Evolutionary conservation across 2,329 filamentous ascomycete species (phyloP).

Genomic region (Pseudocercospora vitis): DNA sequence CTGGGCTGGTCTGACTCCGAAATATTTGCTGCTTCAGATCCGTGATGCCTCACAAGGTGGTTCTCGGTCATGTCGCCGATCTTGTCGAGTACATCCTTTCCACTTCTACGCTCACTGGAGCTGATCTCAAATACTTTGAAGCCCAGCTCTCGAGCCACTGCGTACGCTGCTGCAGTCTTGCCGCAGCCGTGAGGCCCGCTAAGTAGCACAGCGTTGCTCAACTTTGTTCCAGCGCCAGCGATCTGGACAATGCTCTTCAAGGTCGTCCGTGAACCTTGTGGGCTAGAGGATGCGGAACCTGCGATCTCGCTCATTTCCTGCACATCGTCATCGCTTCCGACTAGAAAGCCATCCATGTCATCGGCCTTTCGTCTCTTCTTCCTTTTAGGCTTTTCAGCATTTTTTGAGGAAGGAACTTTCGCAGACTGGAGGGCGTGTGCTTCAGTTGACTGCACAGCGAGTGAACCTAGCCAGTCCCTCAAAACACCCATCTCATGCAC

Average conservation of each 20-base stretch:
- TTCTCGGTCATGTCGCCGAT: slow-evolving; percentile 98
- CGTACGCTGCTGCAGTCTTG: slow-evolving; percentile 90
- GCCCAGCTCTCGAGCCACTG: slow-evolving; percentile 83
- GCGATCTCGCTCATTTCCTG: slow-evolving; percentile 68
- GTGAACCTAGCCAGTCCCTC: slow-evolving; percentile 74
- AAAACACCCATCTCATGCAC: slow-evolving; percentile 70
- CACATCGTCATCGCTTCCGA: slow-evolving; percentile 74
- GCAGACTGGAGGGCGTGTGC: slow-evolving; percentile 51
- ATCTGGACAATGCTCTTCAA: slow-evolving; percentile 44
- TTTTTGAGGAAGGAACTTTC: slow-evolving; percentile 12
- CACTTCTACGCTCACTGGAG: slow-evolving; percentile 75
- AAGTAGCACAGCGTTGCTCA: slow-evolving; percentile 77
- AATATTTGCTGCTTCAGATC: slow-evolving; percentile 27
- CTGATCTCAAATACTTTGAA: slow-evolving; percentile 98
- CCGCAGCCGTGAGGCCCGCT: slow-evolving; percentile 88
- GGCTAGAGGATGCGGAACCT: slow-evolving; percentile 42
- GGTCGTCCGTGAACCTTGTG: slow-evolving; percentile 6
- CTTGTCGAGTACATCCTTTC: slow-evolving; percentile 84
- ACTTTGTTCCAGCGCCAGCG: slow-evolving; percentile 41
- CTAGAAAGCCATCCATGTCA: slow-evolving; percentile 76
- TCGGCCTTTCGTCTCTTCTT: slow-evolving; percentile 62
- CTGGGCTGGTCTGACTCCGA: slow-evolving; percentile 40
- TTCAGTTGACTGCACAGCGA: slow-evolving; percentile 76
- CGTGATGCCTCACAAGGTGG: slow-evolving; percentile 70
- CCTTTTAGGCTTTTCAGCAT: slow-evolving; percentile 50